phyloP scores from a whole-genome alignment of 345 rosid species.

The Heritiera littoralis region DNA sequence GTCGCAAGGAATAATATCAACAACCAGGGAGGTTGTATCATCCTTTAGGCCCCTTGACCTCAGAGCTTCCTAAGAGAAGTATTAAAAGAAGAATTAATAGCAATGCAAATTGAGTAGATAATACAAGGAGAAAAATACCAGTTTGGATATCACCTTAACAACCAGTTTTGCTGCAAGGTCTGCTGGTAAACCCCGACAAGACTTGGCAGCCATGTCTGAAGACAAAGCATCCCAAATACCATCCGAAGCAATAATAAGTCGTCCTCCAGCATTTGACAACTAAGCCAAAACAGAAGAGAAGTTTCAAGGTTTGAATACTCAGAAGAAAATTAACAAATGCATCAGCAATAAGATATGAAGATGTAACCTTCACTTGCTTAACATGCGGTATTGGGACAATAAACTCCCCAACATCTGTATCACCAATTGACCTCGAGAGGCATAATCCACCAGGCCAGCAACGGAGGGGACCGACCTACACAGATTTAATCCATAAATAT shows the following conservation, averaged over 20 bases:
- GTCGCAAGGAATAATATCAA: conserved; percentile 91
- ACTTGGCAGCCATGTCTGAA: conserved; percentile 91
- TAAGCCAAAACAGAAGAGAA: conserved; percentile 30
- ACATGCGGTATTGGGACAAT: conserved; percentile 98
- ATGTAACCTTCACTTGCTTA: conserved; percentile 93
- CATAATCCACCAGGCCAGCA: conserved; percentile 99
- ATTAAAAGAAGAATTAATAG: conserved; percentile 17
- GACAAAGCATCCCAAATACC: conserved; percentile 98
- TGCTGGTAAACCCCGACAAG: conserved; percentile 91
- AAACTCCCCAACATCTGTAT: conserved; percentile 98
- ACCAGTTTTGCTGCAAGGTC: conserved; percentile 98
- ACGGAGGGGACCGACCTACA: conserved; percentile 95
- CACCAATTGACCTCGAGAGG: conserved; percentile 98
- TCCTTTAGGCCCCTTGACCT: conserved; percentile 97
- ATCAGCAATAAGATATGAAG: conserved; percentile 6
- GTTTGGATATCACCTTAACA: conserved; percentile 68
- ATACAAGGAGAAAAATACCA: not conserved
- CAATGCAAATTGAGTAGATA: conserved; percentile 19
- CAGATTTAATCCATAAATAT: conserved; percentile 17
- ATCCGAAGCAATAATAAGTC: conserved; percentile 97
- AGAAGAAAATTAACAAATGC: conserved; percentile 11
- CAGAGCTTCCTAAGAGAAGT: conserved; percentile 71
- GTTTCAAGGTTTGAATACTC: conserved; percentile 16
- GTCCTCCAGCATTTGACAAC: conserved; percentile 95
- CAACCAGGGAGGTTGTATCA: conserved; percentile 98